These are phyloP conservation scores for Micractinium sp. DNA, from an alignment of 139 green algal species.

Conservation along the genomic window DNA sequence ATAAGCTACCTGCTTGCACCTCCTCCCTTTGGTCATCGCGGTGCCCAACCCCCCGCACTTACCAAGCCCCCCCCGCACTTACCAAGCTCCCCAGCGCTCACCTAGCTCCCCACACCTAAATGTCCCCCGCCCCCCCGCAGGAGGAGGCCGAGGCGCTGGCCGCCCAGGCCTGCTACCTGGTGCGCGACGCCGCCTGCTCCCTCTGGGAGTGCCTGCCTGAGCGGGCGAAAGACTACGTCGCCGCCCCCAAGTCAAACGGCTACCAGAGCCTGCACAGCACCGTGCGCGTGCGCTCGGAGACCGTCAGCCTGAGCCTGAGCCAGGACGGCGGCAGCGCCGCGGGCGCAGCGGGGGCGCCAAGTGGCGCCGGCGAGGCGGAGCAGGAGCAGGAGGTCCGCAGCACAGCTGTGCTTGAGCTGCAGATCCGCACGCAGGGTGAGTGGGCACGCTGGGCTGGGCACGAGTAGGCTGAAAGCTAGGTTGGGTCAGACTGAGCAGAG, in stretches of 20 bases:
- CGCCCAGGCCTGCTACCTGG: slow-evolving; percentile 76
- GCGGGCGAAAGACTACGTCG: slow-evolving; percentile 85
- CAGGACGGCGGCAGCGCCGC: neutral
- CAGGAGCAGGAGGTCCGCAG: neutral
- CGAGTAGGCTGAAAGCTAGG: neutral
- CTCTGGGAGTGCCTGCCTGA: slow-evolving; percentile 75
- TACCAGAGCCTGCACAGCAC: slow-evolving; percentile 92
- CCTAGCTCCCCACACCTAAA: too few species aligned
- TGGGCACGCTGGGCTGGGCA: neutral
- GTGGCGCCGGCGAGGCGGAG: neutral
- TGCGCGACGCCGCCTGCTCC: slow-evolving; percentile 63
- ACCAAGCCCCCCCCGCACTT: too few species aligned
- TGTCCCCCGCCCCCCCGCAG: neutral
- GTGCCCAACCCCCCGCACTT: too few species aligned
- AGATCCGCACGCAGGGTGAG: slow-evolving; percentile 70
- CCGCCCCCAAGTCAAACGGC: slow-evolving; percentile 88
- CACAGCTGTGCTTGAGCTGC: slow-evolving; percentile 69
- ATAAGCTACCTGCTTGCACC: too few species aligned
- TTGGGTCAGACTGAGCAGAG: too few species aligned
- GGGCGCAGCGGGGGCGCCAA: neutral
- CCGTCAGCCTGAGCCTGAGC: neutral
- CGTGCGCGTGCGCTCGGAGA: slow-evolving; percentile 40
- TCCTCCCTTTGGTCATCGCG: too few species aligned
- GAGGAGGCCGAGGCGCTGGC: slow-evolving; percentile 37
- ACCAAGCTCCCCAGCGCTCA: too few species aligned